These are phyloP conservation scores for Chenopodium formosanum DNA, from an alignment of 148 eudicot species.

Conservation along the genomic window DNA sequence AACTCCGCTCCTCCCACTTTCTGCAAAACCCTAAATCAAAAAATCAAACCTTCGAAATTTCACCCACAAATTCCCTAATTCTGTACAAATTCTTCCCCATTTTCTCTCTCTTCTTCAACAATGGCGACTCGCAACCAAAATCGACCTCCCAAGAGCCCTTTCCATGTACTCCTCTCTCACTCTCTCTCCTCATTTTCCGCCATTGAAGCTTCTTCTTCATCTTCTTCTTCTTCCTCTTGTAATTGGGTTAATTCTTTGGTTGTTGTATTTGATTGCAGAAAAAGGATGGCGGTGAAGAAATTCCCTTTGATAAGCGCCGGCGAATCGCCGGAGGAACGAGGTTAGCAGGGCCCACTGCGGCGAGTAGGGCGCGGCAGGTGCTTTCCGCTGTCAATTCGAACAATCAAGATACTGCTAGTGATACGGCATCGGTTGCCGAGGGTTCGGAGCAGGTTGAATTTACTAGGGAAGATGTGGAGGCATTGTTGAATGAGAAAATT, in stretches of 20 bases:
- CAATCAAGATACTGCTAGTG: slow-evolving; percentile 33
- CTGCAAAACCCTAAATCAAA: slow-evolving; percentile 32
- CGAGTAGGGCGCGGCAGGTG: slow-evolving; percentile 46
- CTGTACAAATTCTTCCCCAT: neutral
- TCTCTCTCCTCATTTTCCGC: neutral
- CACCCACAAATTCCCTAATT: neutral
- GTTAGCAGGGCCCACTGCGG: slow-evolving; percentile 36
- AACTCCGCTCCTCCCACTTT: neutral
- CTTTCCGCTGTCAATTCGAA: slow-evolving; percentile 35
- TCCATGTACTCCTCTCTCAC: slow-evolving; percentile 30
- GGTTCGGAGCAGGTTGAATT: slow-evolving; percentile 48
- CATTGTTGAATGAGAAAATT: slow-evolving; percentile 65
- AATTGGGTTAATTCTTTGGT: neutral
- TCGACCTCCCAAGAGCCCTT: slow-evolving; percentile 49
- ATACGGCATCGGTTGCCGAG: slow-evolving; percentile 27
- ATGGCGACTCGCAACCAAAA: slow-evolving; percentile 55
- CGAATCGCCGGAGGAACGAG: slow-evolving; percentile 45
- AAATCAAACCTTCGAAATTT: slow-evolving; percentile 19
- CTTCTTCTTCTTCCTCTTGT: neutral
- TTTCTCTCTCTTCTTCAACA: neutral
- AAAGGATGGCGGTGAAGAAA: slow-evolving; percentile 38
- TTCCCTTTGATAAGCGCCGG: slow-evolving; percentile 48
- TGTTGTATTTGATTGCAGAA: slow-evolving; percentile 34
- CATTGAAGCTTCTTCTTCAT: neutral
- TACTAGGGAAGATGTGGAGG: slow-evolving; percentile 63